Evolutionary conservation across 2,329 filamentous ascomycete genomes (phyloP).

Genomic region (Sporothrix inflata): DNA sequence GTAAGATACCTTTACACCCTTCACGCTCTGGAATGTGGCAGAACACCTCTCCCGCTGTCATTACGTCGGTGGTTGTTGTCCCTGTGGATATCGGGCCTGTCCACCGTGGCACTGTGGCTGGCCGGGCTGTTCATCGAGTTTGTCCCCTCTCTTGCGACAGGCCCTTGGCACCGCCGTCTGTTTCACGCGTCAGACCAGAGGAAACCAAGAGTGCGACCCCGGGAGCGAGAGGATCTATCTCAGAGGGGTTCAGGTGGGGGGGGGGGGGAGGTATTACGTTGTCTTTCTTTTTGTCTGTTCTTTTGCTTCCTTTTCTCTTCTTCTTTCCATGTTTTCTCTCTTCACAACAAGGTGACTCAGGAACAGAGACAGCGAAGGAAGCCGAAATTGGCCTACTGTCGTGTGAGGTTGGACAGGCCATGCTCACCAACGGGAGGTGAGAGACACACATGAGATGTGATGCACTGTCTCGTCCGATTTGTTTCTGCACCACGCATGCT

Average conservation of each 20-base stretch:
- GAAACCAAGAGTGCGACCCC: neutral
- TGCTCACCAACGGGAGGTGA: neutral
- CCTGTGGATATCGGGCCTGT: neutral
- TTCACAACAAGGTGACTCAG: neutral
- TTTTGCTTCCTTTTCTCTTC: neutral
- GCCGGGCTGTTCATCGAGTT: neutral
- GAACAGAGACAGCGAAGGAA: conserved; percentile 12
- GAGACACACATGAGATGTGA: neutral
- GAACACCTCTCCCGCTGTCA: conserved; percentile 3
- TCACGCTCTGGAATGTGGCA: conserved; percentile 7
- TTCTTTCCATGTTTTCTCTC: neutral
- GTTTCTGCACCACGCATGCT: neutral
- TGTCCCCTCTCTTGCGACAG: conserved; percentile 1
- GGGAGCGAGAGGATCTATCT: neutral
- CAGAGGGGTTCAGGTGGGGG: neutral
- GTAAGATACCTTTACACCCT: neutral
- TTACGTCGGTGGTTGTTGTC: neutral
- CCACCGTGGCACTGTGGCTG: neutral
- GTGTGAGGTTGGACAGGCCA: conserved; percentile 19
- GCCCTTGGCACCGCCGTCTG: conserved; percentile 23
- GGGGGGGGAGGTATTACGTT: neutral
- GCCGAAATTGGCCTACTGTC: neutral
- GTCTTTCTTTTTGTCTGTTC: neutral
- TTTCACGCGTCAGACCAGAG: conserved; percentile 19
- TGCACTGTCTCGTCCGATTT: neutral